These are phyloP conservation scores for Pythium coloratum DNA, from an alignment of 352 stramenopile species.

Conservation along the genomic window DNA sequence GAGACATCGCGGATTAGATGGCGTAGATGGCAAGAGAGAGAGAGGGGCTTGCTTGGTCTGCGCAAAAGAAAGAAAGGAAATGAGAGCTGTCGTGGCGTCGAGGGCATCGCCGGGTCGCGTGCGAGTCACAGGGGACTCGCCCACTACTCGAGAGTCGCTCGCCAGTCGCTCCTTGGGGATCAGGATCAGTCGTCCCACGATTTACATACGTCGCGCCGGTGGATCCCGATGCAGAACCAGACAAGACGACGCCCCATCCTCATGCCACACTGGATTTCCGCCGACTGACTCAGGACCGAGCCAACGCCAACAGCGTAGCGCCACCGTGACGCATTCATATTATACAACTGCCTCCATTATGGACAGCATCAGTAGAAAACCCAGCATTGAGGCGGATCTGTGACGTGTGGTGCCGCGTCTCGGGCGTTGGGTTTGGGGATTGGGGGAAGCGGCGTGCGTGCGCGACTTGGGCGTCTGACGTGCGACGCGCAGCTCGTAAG, in stretches of 20 bases:
- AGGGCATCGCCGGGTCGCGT: neutral
- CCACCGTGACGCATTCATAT: no score
- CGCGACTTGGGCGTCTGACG: neutral
- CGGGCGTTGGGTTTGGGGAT: neutral
- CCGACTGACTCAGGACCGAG: neutral
- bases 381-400: neutral
- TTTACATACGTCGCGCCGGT: neutral
- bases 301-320: no score
- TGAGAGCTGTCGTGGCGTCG: constrained; percentile 5
- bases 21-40: neutral
- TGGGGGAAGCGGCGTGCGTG: constrained; percentile 1
- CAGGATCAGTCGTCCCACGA: neutral
- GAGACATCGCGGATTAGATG: neutral
- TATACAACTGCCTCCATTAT: no score
- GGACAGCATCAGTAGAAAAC: no score
- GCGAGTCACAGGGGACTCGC: no score
- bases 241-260: neutral
- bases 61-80: constrained; percentile 15
- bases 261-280: neutral
- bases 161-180: neutral
- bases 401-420: neutral
- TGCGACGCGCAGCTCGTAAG: neutral
- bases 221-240: neutral
- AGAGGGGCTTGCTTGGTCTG: constrained; percentile 1
- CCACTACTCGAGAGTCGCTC: neutral